Percentiles rank a stretch among this genome's conserved stretches.
These are phyloP conservation scores for Fusarium chuoi DNA, from an alignment of 2,329 filamentous ascomycete genomes.

Conservation along the genomic window DNA sequence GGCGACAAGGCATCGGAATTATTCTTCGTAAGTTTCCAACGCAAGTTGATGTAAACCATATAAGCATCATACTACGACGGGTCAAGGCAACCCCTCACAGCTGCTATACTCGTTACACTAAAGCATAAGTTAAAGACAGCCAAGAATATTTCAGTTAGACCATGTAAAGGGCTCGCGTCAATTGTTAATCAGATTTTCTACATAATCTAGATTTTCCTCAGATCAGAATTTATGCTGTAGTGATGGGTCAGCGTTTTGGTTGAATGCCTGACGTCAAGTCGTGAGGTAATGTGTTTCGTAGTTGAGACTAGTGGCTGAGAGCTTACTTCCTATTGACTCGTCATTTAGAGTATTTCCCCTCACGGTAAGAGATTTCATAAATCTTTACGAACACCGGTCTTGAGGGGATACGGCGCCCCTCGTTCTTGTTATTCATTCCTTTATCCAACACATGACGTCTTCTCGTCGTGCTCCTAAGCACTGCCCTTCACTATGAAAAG, in stretches of 20 bases:
- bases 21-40: neutral
- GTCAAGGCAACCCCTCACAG: too few relatives aligned
- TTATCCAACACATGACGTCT: neutral
- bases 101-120: neutral
- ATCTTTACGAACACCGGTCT: too few relatives aligned
- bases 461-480: neutral
- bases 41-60: too few relatives aligned
- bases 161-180: neutral
- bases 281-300: neutral
- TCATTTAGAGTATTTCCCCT: neutral
- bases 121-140: accelerated
- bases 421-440: neutral
- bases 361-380: too few relatives aligned
- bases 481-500: neutral
- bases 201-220: too few relatives aligned
- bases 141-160: too few relatives aligned
- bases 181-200: neutral
- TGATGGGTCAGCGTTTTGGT: neutral
- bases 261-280: too few relatives aligned
- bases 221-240: neutral
- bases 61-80: too few relatives aligned
- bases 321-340: neutral
- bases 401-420: accelerated
- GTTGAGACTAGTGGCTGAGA: neutral
- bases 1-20: neutral